Evolutionary conservation across 495 filamentous ascomycete genomes (phyloP), one percentile per base, ranked within the genome.

Genomic region (Podospora pseudopauciseta): DNA sequence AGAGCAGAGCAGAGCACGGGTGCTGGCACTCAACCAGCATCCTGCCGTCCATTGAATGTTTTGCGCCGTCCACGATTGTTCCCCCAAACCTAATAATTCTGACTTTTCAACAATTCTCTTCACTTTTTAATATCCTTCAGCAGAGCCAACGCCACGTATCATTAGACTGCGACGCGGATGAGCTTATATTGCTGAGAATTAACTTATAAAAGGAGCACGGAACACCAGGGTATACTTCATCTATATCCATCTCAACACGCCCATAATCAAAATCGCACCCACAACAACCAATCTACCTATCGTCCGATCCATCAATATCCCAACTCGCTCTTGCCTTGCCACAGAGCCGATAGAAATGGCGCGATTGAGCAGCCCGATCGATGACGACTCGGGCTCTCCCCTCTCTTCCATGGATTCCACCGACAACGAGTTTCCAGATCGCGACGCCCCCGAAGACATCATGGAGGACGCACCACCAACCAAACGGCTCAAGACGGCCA

Each of bases 401-500:
- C 70, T 80, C 15, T 79, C 77, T 4, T 83, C 81, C 5, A 78
- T 82, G 68, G 77, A 80, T 9, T 80, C 80, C 9, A 81, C 82
- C 65, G 75, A 77, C 1, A 83, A 86, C 64, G 81, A 79, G 54
- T 83, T 80, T 68, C 80, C 83, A 32, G 80, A 80, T 32, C 81
- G 83, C 59, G 79, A 82, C 64, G 82, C 80, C 55, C 71, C 76
- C 53, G 74, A 78, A 60, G 71, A 78, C 18, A 64, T 78, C 65
- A 66, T 75, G 20, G 73, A 79, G 27, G 75, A 80, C 55, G 80
- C 79, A 6, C 84, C 81, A 67, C 84, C 84, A 15, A 73, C 80
- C 5, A 86, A 86, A 68, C 81, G 84, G 49, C 81, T 82, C 66
- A 85, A 83, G 77, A 60, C 80, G 34, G 77, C 74, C 34, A 80